Percentiles rank a stretch among this genome's conserved stretches.
These are phyloP conservation scores for Galeopsis tetrahit DNA, from an alignment of 257 asterid genomes.

Conservation along the genomic window DNA sequence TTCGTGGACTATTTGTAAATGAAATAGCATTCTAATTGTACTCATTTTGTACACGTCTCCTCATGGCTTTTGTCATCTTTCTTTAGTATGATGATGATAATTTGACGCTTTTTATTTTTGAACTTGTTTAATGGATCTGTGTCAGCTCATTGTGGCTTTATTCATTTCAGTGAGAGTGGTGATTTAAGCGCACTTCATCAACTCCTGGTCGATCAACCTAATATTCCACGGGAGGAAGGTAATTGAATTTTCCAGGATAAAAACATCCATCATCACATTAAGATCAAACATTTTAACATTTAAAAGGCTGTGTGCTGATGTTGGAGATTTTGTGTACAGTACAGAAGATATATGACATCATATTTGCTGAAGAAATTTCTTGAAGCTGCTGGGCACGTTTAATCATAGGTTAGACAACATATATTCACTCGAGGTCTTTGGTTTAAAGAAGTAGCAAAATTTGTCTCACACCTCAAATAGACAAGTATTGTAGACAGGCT, in stretches of 20 bases:
- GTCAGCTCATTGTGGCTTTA: neutral
- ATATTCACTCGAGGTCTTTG: neutral
- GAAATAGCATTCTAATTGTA: neutral
- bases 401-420: conserved; percentile 1
- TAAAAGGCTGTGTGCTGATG: conserved; percentile 20
- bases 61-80: neutral
- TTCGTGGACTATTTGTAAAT: neutral
- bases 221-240: conserved; percentile 84
- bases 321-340: conserved; percentile 43
- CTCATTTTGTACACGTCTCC: neutral
- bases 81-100: neutral
- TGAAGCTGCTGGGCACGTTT: conserved; percentile 31
- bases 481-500: neutral
- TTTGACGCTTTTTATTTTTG: conserved; percentile 3
- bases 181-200: conserved; percentile 66
- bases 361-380: conserved; percentile 70
- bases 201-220: conserved; percentile 83
- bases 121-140: neutral
- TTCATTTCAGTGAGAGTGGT: conserved; percentile 54
- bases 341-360: conserved; percentile 56
- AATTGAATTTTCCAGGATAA: neutral
- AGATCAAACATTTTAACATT: neutral
- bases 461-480: conserved; percentile 10
- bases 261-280: neutral
- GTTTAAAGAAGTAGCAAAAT: neutral